These are phyloP conservation scores for Stereum hirsutum DNA, from an alignment of 1,284 basidiomycete genomes.

Conservation along the genomic window DNA sequence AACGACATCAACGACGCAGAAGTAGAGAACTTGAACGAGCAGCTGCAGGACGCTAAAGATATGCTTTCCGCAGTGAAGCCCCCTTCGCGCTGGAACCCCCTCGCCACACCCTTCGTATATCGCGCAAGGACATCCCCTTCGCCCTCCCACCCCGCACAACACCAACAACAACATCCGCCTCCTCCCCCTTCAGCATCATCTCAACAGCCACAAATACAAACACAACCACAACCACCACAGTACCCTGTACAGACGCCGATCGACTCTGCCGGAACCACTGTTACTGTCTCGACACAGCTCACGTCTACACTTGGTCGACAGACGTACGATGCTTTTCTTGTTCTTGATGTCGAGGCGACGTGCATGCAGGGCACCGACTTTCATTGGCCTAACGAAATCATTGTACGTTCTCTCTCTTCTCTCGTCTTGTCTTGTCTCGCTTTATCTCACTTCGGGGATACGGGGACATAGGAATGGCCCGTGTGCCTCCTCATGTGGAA, in stretches of 20 bases:
- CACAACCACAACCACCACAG: no score
- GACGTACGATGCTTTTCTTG: constrained; percentile 61
- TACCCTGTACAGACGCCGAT: no score
- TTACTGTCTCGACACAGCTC: background rate
- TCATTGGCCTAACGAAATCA: constrained; percentile 74
- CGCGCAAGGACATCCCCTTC: background rate
- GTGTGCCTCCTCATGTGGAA: constrained; percentile 84
- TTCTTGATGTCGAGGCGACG: constrained; percentile 88
- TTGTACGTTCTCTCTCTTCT: constrained; percentile 42
- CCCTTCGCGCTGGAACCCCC: background rate
- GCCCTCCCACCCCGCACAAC: no score
- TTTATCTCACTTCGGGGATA: constrained; percentile 9
- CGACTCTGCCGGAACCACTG: background rate
- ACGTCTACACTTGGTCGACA: constrained; percentile 28
- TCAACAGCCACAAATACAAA: no score
- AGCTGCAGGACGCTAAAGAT: no score
- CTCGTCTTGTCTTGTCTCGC: constrained; percentile 10
- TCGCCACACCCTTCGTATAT: constrained; percentile 6
- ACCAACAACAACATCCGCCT: background rate
- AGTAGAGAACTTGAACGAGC: no score
- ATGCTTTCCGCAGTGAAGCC: no score
- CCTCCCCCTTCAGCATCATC: background rate
- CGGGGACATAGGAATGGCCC: constrained; percentile 80
- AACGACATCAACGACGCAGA: no score
- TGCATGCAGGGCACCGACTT: constrained; percentile 48